phyloP scores from a whole-genome alignment of 2,329 filamentous ascomycete genomes.

The Shiraia sp. region DNA sequence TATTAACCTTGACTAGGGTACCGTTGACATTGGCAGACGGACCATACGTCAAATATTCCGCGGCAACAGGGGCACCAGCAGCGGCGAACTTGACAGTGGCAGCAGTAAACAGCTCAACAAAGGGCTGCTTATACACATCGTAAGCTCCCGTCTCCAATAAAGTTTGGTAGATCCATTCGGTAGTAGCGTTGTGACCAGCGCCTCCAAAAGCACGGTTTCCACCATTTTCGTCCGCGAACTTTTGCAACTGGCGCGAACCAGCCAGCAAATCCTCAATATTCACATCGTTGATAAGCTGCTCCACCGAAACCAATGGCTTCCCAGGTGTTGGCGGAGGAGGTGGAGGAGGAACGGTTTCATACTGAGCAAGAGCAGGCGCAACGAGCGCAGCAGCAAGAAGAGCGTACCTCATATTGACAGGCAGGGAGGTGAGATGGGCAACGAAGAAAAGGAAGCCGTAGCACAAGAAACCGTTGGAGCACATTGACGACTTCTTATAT shows the following conservation, averaged over 20 bases:
- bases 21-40: slow-evolving; percentile 65
- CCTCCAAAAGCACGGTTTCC: slow-evolving; percentile 44
- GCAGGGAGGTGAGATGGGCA: too few relatives aligned
- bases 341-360: slow-evolving; percentile 3
- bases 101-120: slow-evolving; percentile 40
- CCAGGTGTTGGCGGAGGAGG: not conserved
- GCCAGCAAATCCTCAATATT: slow-evolving; percentile 36
- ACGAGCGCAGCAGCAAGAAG: slow-evolving; percentile 22
- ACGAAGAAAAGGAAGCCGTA: slow-evolving; percentile 13
- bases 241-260: slow-evolving; percentile 39
- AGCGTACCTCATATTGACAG: slow-evolving; percentile 34
- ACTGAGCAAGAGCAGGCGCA: slow-evolving; percentile 22
- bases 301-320: slow-evolving; percentile 18
- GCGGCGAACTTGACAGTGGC: slow-evolving; percentile 31
- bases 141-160: slow-evolving; percentile 37
- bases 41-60: slow-evolving; percentile 55
- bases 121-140: slow-evolving; percentile 40
- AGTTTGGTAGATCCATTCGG: slow-evolving; percentile 38
- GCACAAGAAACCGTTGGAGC: slow-evolving; percentile 1
- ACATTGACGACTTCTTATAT: slow-evolving; percentile 23
- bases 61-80: slow-evolving; percentile 27
- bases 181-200: slow-evolving; percentile 39
- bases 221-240: slow-evolving; percentile 35
- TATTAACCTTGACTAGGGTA: slow-evolving; percentile 62
- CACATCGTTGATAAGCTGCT: slow-evolving; percentile 32